Percentiles rank a stretch among this genome's conserved stretches.
These are phyloP conservation scores for Termitomyces sp. DNA, from an alignment of 768 basidiomycete species.

Conservation along the genomic window DNA sequence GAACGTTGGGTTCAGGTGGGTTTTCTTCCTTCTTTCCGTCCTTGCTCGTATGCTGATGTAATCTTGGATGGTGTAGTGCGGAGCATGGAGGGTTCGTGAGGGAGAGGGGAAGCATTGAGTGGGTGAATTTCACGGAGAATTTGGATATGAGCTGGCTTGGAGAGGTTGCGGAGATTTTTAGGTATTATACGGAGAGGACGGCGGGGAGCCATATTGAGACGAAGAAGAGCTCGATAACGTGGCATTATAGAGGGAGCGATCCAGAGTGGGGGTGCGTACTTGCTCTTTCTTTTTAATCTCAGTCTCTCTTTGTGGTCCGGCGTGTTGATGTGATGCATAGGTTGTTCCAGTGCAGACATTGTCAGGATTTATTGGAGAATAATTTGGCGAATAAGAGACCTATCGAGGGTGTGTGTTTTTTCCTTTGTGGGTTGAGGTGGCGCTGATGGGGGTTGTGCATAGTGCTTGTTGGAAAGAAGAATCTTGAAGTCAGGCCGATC, in stretches of 20 bases:
- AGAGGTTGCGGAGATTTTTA: slow-evolving; percentile 94
- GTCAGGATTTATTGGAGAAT: slow-evolving; percentile 93
- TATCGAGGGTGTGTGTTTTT: slow-evolving; percentile 68
- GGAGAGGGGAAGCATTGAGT: slow-evolving; percentile 59
- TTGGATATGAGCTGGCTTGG: slow-evolving; percentile 98
- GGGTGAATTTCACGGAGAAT: slow-evolving; percentile 87
- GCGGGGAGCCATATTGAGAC: slow-evolving; percentile 95
- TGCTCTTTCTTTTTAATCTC: not conserved
- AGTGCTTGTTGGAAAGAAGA: slow-evolving; percentile 98
- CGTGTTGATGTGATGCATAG: slow-evolving; percentile 29
- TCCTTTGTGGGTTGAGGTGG: not conserved
- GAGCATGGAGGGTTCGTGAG: slow-evolving; percentile 95
- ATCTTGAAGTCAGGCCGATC: slow-evolving; percentile 92
- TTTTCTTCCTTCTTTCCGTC: not conserved
- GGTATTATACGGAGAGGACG: slow-evolving; percentile 95
- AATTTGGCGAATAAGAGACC: slow-evolving; percentile 90
- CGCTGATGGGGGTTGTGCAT: not conserved
- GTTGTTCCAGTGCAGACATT: slow-evolving; percentile 93
- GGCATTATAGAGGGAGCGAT: slow-evolving; percentile 93
- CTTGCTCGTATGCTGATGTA: not conserved
- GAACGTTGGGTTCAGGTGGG: slow-evolving; percentile 69
- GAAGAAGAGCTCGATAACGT: slow-evolving; percentile 97
- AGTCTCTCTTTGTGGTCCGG: not conserved
- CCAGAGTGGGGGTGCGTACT: slow-evolving; percentile 89
- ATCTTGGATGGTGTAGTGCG: slow-evolving; percentile 40